Base-by-base conservation (phyloP, 2,329 filamentous ascomycete genomes). In the Trichoderma koningii region DNA sequence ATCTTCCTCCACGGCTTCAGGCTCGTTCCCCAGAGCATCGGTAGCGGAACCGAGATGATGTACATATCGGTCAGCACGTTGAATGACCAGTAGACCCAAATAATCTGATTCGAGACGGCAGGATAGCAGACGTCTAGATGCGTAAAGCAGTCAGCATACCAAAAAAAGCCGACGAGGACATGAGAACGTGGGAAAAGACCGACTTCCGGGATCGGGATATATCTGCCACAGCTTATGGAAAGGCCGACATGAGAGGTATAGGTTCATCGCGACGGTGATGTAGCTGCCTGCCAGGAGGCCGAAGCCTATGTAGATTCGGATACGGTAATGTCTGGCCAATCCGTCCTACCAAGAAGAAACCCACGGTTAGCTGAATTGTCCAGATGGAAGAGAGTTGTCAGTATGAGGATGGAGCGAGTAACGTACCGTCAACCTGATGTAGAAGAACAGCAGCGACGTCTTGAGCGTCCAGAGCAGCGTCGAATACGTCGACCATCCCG, bases 31-130 rank as follows among this genome's bases (percentile, higher is more conserved):
- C 76, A 80, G 1, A 79, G 73, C 73, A 86, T 83, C 1, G 85
- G 84, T 5, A 85, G 75, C 0, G 85, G 84, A 44, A 87, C 86
- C 30, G 80, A 79, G 64, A 87, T 82, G 17, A 87, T 76, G 68
- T 87, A 87, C 1, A 86, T 59, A 68, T 88, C 86, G 3, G 85
- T 88, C 1, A 75, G 68, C 3, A 86, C 79, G 67, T 87, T 87
- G 66, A 83, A 74, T 3, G 78, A 74, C 38, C 83, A 80, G 1
- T 79, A 82, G n/a, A 82, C 78, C 72, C 81, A 84, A 44, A 85
- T 76, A 55, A 84, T 77, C 55, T 80, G 79, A 17, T 77, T 77
- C 0, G 83, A 82, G 12, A 85, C 79, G 9, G 81, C 82, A 7
- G 81, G 78, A 50, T 83, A 80, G 66, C 82, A 84, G 52, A 72